Conservation (phyloP, 257 asterid genomes). For the Penstemon newberryi region DNA sequence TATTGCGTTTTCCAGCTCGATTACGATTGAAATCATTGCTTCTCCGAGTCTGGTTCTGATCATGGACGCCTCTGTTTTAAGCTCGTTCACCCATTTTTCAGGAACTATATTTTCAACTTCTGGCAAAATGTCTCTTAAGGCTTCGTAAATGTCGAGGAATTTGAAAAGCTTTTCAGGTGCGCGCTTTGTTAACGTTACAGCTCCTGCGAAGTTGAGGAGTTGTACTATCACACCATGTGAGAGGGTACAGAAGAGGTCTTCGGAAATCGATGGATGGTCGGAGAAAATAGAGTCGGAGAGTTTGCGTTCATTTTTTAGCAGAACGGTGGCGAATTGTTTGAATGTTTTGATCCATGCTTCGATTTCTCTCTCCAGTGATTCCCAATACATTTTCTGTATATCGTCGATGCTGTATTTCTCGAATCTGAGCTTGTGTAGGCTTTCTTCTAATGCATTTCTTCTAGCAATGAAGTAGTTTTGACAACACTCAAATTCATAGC, state of each 20-base stretch:
- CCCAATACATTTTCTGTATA: constrained; percentile 75
- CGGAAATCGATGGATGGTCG: constrained; percentile 36
- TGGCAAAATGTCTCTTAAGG: constrained; percentile 45
- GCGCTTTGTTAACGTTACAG: constrained; percentile 64
- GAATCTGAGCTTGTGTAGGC: constrained; percentile 51
- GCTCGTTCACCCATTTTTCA: constrained; percentile 32
- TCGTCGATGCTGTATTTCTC: constrained; percentile 78
- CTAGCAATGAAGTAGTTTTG: constrained; percentile 56
- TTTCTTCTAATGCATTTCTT: constrained; percentile 62
- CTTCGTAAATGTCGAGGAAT: constrained; percentile 70
- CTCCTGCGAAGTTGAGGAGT: constrained; percentile 69
- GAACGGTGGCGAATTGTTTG: constrained; percentile 39
- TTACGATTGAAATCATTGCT: constrained; percentile 55
- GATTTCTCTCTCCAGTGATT: constrained; percentile 68
- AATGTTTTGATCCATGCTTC: constrained; percentile 57
- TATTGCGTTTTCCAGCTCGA: constrained; percentile 74
- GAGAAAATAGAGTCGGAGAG: constrained; percentile 48
- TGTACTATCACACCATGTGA: constrained; percentile 42
- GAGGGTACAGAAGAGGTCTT: constrained; percentile 40
- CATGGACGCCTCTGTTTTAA: constrained; percentile 55
- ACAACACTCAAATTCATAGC: constrained; percentile 68
- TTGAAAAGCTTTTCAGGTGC: constrained; percentile 78
- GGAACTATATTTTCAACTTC: constrained; percentile 37
- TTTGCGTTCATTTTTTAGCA: constrained; percentile 50
- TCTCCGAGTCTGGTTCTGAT: constrained; percentile 64